These are phyloP conservation scores for Pythium apleroticum DNA, from an alignment of 352 stramenopile species.

Conservation along the genomic window DNA sequence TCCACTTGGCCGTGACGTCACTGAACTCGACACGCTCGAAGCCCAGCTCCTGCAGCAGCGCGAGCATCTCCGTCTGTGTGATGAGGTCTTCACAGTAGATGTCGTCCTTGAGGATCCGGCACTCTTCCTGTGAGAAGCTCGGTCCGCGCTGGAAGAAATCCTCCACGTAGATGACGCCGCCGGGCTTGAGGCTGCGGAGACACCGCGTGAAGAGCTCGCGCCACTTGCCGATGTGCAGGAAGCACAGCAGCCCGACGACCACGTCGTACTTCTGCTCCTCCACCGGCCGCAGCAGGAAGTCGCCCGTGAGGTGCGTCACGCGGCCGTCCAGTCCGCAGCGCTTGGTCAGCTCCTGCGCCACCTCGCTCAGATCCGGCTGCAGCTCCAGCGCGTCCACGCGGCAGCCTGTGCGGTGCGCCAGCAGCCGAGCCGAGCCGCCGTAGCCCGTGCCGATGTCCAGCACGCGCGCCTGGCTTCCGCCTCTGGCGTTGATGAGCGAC, in stretches of 20 bases:
- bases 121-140: slow-evolving; percentile 47
- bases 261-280: slow-evolving; percentile 43
- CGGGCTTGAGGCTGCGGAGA: slow-evolving; percentile 53
- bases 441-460: slow-evolving; percentile 91
- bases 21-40: slow-evolving; percentile 59
- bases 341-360: slow-evolving; percentile 56
- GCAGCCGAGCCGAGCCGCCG: slow-evolving; percentile 82
- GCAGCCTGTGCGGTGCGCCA: slow-evolving; percentile 69
- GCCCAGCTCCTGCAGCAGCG: slow-evolving; percentile 41
- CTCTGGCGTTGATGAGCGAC: slow-evolving; percentile 35
- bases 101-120: slow-evolving; percentile 48
- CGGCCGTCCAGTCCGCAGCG: slow-evolving; percentile 46
- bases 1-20: slow-evolving; percentile 71
- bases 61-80: slow-evolving; percentile 37
- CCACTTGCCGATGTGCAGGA: slow-evolving; percentile 72
- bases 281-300: slow-evolving; percentile 56
- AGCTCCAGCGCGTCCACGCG: slow-evolving; percentile 75
- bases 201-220: slow-evolving; percentile 56
- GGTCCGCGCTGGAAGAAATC: slow-evolving; percentile 64
- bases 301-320: slow-evolving; percentile 57
- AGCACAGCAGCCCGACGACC: slow-evolving; percentile 68
- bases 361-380: slow-evolving; percentile 67
- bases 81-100: slow-evolving; percentile 63
- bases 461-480: slow-evolving; percentile 32
- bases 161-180: slow-evolving; percentile 73